phyloP scores from a whole-genome alignment of 2,329 filamentous ascomycete species.

The Aspergillus candidus region DNA sequence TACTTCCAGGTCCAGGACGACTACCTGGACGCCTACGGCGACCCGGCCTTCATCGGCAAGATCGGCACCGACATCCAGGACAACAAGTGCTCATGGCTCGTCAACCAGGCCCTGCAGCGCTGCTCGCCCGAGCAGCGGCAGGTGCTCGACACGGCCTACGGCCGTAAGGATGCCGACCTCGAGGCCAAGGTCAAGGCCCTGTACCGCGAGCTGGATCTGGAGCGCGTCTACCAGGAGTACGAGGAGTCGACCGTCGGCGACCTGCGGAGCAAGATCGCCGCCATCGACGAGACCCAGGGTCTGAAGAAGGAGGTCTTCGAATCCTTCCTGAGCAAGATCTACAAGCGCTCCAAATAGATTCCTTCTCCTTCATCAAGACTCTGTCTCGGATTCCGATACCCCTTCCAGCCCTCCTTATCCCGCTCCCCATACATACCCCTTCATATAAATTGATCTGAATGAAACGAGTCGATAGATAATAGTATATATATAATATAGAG shows the following conservation, averaged over 20 bases:
- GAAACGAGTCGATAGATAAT: background rate
- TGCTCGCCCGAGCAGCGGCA: constrained; percentile 79
- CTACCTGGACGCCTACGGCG: constrained; percentile 96
- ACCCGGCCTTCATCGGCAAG: constrained; percentile 90
- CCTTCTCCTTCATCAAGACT: background rate
- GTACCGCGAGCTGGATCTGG: constrained; percentile 77
- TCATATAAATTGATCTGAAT: background rate
- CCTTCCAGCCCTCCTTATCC: no score
- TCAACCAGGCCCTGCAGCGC: constrained; percentile 85
- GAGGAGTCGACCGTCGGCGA: constrained; percentile 83
- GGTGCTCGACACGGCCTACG: constrained; percentile 87
- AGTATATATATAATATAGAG: no score
- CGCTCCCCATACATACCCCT: no score
- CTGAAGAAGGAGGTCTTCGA: constrained; percentile 89
- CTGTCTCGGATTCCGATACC: no score
- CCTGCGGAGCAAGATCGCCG: constrained; percentile 66
- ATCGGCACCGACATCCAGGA: constrained; percentile 98
- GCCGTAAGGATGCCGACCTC: constrained; percentile 75
- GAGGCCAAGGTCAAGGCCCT: constrained; percentile 85
- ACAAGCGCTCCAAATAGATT: constrained; percentile 88
- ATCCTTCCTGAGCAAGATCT: constrained; percentile 89
- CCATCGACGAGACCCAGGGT: constrained; percentile 78
- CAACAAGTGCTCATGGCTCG: constrained; percentile 98
- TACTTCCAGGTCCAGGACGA: constrained; percentile 99
- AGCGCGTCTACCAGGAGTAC: constrained; percentile 77